Conservation (phyloP, 1,284 basidiomycete genomes). For the Melampsora larici-populina region DNA sequence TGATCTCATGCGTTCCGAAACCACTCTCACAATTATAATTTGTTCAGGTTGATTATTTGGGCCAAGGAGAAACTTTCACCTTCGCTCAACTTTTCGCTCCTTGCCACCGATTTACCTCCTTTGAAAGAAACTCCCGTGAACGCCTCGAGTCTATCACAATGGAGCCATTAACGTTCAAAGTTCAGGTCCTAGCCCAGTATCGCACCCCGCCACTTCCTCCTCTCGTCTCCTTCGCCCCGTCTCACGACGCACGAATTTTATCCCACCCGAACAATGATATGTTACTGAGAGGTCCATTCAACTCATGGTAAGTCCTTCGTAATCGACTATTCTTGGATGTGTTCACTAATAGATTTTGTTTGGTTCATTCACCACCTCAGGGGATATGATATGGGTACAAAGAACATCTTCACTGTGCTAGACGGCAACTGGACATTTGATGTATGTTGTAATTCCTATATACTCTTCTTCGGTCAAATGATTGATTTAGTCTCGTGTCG, state of each 20-base stretch:
- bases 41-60: too few species aligned
- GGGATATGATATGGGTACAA: conserved; percentile 76
- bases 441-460: conserved; percentile 11
- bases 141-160: conserved; percentile 67
- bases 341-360: background rate
- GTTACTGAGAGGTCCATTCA: conserved; percentile 79
- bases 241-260: conserved; percentile 73
- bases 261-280: conserved; percentile 61
- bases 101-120: too few species aligned
- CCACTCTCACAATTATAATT: too few species aligned
- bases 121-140: too few species aligned
- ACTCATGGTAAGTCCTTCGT: conserved; percentile 62
- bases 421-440: conserved; percentile 72
- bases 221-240: conserved; percentile 73
- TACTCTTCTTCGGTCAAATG: background rate
- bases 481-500: background rate
- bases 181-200: conserved; percentile 65
- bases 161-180: conserved; percentile 74
- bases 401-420: conserved; percentile 63
- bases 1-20: too few species aligned
- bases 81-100: too few species aligned
- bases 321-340: background rate
- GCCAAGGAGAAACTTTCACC: too few species aligned
- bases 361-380: background rate
- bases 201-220: conserved; percentile 70